Base-by-base conservation (phyloP, 441 rosid genomes). In the Croton setiger region DNA sequence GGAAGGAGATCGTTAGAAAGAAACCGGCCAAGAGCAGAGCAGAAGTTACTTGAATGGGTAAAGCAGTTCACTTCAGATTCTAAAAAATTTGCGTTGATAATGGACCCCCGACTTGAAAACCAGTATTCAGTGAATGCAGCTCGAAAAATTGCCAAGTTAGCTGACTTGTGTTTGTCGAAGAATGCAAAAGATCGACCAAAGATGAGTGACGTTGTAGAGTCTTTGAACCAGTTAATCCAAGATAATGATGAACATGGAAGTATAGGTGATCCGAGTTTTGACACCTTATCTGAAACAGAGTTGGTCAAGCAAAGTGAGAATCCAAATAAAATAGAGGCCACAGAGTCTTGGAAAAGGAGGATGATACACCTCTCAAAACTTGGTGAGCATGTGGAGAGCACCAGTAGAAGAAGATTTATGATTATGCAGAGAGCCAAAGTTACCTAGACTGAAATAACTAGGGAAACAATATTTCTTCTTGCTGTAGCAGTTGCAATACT, bases 1-100 rank as follows among this genome's bases (percentile, higher is more conserved):
- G 98, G 98, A 7, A 87, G 98, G 57, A 69, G 93, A 60, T 84
- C 90, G 4, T 55, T 88, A 59, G 97, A 92, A 72, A 75, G 89
- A 71, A 87, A 81, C 83, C 86, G 74, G 43, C 93, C 97, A 3
- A 78, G 67, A 39, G 60, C 71, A 27, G 91, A 92, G 75, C 89
- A 82, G 79, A 81, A 69, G 33, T 82, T 92, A 48, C 71, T 90
- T 65, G 85, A 88, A 56, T 92, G 97, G 97, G 87, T 92, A 52
- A 86, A 76, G 73, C 88, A 80, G 65, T 84, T 80, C 75, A 92
- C 96, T 44, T 72, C 75, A 7, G 88, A 86, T 47, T 60, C 89
- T 64, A 83, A 72, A 74, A 87, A 71, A 35, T 88, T 92, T 67
- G 70, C 74, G 55, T 74, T 72, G 76, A 85, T 92, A 59, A 82